Percentiles rank a stretch among this genome's conserved stretches.
phyloP scores from a whole-genome alignment of 78 protist species.

The Guillardia theta region DNA sequence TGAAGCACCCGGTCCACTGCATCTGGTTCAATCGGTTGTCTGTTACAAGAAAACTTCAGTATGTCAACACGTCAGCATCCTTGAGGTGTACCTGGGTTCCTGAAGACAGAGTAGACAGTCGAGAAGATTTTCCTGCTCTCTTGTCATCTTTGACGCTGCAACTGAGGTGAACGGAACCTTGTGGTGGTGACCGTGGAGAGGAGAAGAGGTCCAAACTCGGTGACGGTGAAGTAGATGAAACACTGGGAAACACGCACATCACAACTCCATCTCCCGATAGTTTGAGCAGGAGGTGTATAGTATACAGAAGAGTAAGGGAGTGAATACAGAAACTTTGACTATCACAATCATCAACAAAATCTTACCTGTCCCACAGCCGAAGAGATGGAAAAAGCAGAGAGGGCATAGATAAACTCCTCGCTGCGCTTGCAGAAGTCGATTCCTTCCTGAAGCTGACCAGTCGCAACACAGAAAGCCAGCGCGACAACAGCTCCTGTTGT shows the following conservation, averaged over 20 bases:
- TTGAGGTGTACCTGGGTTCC: not conserved
- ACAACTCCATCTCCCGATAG: no score
- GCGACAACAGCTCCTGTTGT: not conserved
- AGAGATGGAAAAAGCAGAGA: not conserved
- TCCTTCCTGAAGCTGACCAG: not conserved
- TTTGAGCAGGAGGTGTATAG: no score
- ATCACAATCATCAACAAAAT: no score
- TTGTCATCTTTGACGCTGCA: no score
- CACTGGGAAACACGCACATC: not conserved
- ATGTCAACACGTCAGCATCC: not conserved
- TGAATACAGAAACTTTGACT: no score
- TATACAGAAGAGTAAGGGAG: no score
- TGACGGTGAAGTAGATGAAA: not conserved
- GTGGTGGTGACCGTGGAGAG: not conserved
- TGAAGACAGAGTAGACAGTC: conserved; percentile 3
- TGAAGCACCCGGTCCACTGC: not conserved
- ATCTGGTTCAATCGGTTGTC: not conserved
- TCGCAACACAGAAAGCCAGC: not conserved
- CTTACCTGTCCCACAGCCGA: not conserved
- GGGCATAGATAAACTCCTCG: not conserved
- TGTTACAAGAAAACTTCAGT: not conserved
- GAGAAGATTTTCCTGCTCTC: not conserved
- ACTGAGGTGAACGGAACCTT: no score
- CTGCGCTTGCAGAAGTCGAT: not conserved
- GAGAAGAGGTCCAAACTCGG: not conserved